Evolutionary conservation across 1,284 basidiomycete species (phyloP), one percentile per base, ranked within the genome.

Genomic region (Pisolithus thermaeus): DNA sequence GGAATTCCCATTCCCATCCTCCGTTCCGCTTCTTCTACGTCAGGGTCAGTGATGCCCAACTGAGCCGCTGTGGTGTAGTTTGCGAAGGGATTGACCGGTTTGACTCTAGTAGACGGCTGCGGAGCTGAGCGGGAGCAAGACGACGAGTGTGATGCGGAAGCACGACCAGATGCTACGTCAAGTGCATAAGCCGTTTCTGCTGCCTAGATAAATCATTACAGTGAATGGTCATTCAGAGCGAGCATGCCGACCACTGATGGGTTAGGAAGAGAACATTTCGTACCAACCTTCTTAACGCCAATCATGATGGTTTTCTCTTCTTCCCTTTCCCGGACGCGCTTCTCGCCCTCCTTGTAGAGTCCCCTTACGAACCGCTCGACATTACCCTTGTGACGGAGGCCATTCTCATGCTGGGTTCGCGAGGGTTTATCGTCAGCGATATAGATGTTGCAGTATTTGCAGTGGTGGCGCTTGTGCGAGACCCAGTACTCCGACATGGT

Each of bases 401-500:
- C 97, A 56, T 81, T 89, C 71, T 99, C 97, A 68, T 99, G 97
- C 55, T 95, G 92, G 56, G 82, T 77, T 49, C 90, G 81, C 2
- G 96, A 98, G 5, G 94, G 94, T 11, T 82, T 90, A 75, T 97
- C 93, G 70, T 97, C 94, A 52, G 91, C 81, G 57, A 97, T 95
- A 72, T 87, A 92, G 52, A 88, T 90, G 45, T 91, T 88, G 71
- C 91, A 93, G 71, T 92, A 92, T 63, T 89, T 88, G 80, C 89
- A 91, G 60, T 78, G 84, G 68, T 89, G 91, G 57, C 82, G 83
- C 69, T 90, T 90, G 66, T 87, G 84, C 20, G 90, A 90, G 51
- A 91, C 84, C 88, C 88, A 91, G 66, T 84, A 91, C 67, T 91
- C 88, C 59, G 83, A 86, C 88, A 91, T 91, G 64, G 39, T 51